Percentiles rank a stretch among this genome's conserved stretches.
Evolutionary conservation across 2,329 filamentous ascomycete species (phyloP).

Genomic region (Sporothrix schenckii): DNA sequence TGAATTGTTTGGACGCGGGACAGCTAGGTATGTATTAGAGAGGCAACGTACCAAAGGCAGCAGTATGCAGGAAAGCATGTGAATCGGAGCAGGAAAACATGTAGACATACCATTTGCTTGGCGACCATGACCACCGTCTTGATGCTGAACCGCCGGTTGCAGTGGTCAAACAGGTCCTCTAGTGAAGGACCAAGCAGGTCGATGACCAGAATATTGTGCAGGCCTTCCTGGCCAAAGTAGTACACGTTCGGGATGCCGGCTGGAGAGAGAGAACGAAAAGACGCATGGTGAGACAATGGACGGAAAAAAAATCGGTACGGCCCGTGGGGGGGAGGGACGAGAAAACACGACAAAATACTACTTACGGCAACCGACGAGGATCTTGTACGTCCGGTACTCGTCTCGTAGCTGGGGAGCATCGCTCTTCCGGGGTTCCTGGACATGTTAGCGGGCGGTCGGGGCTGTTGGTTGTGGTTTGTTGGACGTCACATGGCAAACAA

Average conservation of each 20-base stretch:
- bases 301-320: background rate
- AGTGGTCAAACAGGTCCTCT: constrained; percentile 97
- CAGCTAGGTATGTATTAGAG: constrained; percentile 55
- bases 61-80: too few species aligned
- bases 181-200: constrained; percentile 92
- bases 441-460: constrained; percentile 2
- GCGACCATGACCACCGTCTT: constrained; percentile 99
- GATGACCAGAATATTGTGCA: constrained; percentile 98
- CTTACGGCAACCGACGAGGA: constrained; percentile 98
- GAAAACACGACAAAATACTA: constrained; percentile 40
- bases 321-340: background rate
- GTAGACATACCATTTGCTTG: constrained; percentile 80
- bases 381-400: constrained; percentile 99
- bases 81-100: background rate
- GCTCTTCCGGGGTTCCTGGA: constrained; percentile 93
- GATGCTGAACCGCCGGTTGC: constrained; percentile 89
- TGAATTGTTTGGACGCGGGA: constrained; percentile 92
- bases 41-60: background rate
- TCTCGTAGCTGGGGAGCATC: constrained; percentile 96
- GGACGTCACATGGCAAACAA: background rate
- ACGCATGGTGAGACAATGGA: constrained; percentile 11
- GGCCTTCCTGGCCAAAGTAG: constrained; percentile 97
- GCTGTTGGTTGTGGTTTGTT: background rate
- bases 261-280: constrained; percentile 49
- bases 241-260: constrained; percentile 99